Evolutionary conservation across 2,329 filamentous ascomycete species (phyloP).

Genomic region (Colletotrichum noveboracense): DNA sequence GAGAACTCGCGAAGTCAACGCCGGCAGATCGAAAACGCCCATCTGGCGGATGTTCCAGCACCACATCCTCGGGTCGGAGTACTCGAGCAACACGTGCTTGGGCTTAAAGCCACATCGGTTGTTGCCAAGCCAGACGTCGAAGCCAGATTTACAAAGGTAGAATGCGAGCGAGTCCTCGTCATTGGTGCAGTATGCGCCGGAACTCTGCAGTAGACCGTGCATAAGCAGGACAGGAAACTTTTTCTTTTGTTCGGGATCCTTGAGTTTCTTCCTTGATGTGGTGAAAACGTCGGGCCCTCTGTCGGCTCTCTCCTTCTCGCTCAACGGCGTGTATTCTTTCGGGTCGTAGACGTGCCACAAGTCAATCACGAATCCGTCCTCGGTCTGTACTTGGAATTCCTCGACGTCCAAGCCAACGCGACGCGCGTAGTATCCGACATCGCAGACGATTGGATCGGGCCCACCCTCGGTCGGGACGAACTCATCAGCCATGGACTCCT

Average conservation of each 20-base stretch:
- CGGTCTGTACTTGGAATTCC: slow-evolving; percentile 83
- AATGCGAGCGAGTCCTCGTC: slow-evolving; percentile 91
- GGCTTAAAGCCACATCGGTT: slow-evolving; percentile 88
- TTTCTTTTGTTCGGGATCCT: slow-evolving; percentile 46
- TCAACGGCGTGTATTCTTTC: slow-evolving; percentile 65
- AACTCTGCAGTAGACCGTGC: slow-evolving; percentile 86
- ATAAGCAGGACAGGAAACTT: slow-evolving; percentile 88
- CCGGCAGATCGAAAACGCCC: slow-evolving; percentile 87
- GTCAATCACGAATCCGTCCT: slow-evolving; percentile 90
- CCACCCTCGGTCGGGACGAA: slow-evolving; percentile 82
- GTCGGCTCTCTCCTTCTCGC: slow-evolving; percentile 52
- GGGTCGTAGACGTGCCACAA: slow-evolving; percentile 93
- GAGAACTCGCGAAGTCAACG: slow-evolving; percentile 79
- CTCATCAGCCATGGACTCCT: slow-evolving; percentile 52
- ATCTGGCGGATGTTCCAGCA: slow-evolving; percentile 95
- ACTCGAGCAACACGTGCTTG: slow-evolving; percentile 72
- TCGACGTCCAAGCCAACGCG: slow-evolving; percentile 88
- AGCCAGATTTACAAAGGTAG: slow-evolving; percentile 89
- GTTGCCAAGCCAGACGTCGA: slow-evolving; percentile 95
- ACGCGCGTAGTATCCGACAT: slow-evolving; percentile 85
- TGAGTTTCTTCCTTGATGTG: slow-evolving; percentile 41
- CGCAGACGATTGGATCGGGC: slow-evolving; percentile 76
- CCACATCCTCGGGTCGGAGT: slow-evolving; percentile 90
- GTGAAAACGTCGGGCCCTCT: slow-evolving; percentile 69
- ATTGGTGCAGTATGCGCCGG: slow-evolving; percentile 88